Percentiles rank a stretch among this genome's conserved stretches.
phyloP scores from a whole-genome alignment of 1,284 basidiomycete species.

The Ceratobasidium papillatum region DNA sequence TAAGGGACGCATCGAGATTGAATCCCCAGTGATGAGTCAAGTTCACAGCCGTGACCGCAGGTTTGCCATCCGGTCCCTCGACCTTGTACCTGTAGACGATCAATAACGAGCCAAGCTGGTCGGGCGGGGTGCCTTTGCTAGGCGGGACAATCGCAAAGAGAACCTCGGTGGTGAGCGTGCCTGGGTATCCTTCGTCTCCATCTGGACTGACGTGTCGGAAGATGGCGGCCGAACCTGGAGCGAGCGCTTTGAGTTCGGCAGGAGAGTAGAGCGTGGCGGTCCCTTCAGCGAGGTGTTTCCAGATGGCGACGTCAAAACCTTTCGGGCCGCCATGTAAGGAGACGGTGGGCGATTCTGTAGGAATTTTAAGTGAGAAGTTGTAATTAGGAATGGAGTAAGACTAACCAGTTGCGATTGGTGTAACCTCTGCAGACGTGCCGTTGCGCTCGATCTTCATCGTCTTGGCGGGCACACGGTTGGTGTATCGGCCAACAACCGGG shows the following conservation, averaged over 20 bases:
- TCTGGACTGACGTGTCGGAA: conserved; percentile 68
- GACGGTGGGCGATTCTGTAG: conserved; percentile 64
- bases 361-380: conserved; percentile 10
- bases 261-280: conserved; percentile 60
- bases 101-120: conserved; percentile 66
- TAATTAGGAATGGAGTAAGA: conserved; percentile 1
- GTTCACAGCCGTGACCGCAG: conserved; percentile 70
- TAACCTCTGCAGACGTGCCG: conserved; percentile 61
- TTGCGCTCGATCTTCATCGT: conserved; percentile 63
- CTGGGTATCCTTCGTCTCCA: conserved; percentile 74
- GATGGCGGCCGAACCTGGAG: conserved; percentile 56
- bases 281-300: conserved; percentile 50
- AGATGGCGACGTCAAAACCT: conserved; percentile 64
- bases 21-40: conserved; percentile 85
- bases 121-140: conserved; percentile 48
- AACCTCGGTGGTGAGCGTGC: conserved; percentile 66
- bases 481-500: conserved; percentile 73
- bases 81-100: conserved; percentile 74
- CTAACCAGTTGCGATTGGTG: conserved; percentile 62
- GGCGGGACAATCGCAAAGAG: conserved; percentile 66
- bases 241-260: conserved; percentile 59
- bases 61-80: conserved; percentile 53
- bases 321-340: conserved; percentile 74
- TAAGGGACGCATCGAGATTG: conserved; percentile 74
- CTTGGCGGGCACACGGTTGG: conserved; percentile 73